Evolutionary conservation across 495 filamentous ascomycete genomes (phyloP), one percentile per base, ranked within the genome.

Genomic region (Friedmanniomyces simplex): DNA sequence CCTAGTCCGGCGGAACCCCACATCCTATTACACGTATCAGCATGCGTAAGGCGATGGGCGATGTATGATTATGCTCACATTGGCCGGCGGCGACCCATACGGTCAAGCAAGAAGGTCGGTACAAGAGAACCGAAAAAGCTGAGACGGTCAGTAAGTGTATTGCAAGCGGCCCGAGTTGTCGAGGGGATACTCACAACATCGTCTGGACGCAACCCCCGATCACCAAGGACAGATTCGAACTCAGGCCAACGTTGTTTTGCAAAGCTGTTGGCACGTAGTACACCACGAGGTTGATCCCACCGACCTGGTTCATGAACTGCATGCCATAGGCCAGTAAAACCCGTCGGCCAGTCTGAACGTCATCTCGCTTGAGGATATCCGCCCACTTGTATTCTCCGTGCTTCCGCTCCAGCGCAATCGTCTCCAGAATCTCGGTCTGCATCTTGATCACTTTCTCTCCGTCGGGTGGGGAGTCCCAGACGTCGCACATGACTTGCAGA

Each of bases 341-440:
- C 41, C 79, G 69, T 51, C 71, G 58, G 25, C 78, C 70, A 30
- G 80, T 78, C 61, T 78, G 74, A 22, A 78, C 69, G 51, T 75
- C 72, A 50, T 81, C 76, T 43, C 69, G 67, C 62, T 73, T 73
- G 39, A 83, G 70, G n/a, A 79, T 58, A 54, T 76, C 68, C 0
- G 62, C 63, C 72, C 72, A 78, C 28, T 66, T 66, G 62, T 77
- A 76, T 60, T 70, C 66, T 6, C 73, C 76, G 30, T 72, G 68
- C 26, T 72, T 69, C 12, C 62, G 64, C 52, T 81, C 76, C 14
- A 76, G 58, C 36, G 70, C 67, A 37, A 79, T 71, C 14, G 74
- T 73, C 20, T 64, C 61, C 21, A 74, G 63, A n/a, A 81, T 78
- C 18, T 72, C 76, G 10, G 66, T 58, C 16, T 71, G 68, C 55